These are phyloP conservation scores for Lachnellula willkommii DNA, from an alignment of 2,329 filamentous ascomycete genomes.

Conservation along the genomic window DNA sequence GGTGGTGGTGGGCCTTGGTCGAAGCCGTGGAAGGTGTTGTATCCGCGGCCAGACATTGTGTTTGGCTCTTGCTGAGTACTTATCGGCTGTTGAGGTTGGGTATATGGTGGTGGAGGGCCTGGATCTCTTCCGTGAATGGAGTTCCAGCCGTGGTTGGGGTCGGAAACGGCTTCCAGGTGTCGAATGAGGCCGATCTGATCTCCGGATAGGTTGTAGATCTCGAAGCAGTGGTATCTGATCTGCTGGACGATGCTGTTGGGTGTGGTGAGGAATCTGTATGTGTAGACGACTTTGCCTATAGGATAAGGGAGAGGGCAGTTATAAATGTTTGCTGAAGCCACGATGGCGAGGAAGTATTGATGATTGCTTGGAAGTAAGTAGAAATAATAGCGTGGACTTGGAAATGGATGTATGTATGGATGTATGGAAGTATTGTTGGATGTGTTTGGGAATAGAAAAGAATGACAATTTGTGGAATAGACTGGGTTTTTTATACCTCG, in stretches of 20 bases:
- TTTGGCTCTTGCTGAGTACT: background rate
- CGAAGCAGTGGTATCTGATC: slow-evolving; percentile 12
- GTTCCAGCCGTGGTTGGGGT: slow-evolving; percentile 16
- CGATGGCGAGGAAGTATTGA: slow-evolving; percentile 2
- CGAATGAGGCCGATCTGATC: slow-evolving; percentile 14
- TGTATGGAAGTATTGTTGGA: background rate
- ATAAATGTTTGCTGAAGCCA: slow-evolving; percentile 16
- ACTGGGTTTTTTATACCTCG: too few relatives aligned
- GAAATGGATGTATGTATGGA: background rate
- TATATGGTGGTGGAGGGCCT: slow-evolving; percentile 17
- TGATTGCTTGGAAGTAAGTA: background rate
- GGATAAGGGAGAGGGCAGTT: slow-evolving; percentile 6
- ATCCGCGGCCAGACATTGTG: slow-evolving; percentile 18
- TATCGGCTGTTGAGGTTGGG: background rate
- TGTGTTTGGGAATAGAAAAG: background rate
- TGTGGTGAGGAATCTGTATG: slow-evolving; percentile 12
- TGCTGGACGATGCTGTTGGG: slow-evolving; percentile 10
- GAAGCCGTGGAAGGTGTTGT: slow-evolving; percentile 25
- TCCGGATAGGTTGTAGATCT: slow-evolving; percentile 15
- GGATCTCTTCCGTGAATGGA: slow-evolving; percentile 17
- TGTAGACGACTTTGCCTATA: slow-evolving; percentile 15
- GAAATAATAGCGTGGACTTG: background rate
- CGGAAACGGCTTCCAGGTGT: slow-evolving; percentile 10
- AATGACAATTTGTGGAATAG: too few relatives aligned
- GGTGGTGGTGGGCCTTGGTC: slow-evolving; percentile 25